Evolutionary conservation across 768 basidiomycete species (phyloP), one percentile per base, ranked within the genome.

Genomic region (Calocybe indica): DNA sequence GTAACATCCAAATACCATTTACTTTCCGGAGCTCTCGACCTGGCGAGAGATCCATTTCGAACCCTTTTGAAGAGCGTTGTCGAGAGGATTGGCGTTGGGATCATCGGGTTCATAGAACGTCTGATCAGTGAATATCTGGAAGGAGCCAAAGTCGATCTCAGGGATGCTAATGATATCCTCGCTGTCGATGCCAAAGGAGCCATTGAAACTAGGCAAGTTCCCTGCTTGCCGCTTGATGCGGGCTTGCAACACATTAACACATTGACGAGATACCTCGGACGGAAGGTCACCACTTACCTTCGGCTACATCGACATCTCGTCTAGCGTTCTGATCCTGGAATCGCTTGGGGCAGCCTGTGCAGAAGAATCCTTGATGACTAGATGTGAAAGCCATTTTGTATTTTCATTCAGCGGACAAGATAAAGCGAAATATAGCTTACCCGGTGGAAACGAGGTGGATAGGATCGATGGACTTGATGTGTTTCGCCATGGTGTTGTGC

Each of bases 101-200:
- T 82, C 79, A 28, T 61, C 55, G 15, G 70, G 48, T 30, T 65
- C 75, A 53, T 83, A 85, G 34, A 62, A 58, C 50, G 78, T 72
- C 59, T 86, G 85, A 56, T 87, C 82, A 13, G 85, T 83, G 73
- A 85, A 85, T 22, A 84, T 53, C 48, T 78, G 80, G 71, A 83
- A 83, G 12, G 78, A 69, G 31, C 71, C 65, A 53, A 82, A 83
- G 5, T 72, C 75, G 50, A 86, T 77, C 8, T 74, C 36, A 0
- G 78, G 78, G 48, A 81, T 80, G 51, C 63, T 76, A 46, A 72
- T 51, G 43, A 86, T 80, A 51, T 85, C 84, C 54, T 82, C 76
- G 47, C 75, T 78, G 58, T 87, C 84, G 13, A 85, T 80, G 32
- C 83, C 83, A 32, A 68, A 66, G n/a, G 79, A 71, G 1, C 85